Base-by-base conservation (phyloP, 2,329 filamentous ascomycete species). In the Sarocladium kiliense region DNA sequence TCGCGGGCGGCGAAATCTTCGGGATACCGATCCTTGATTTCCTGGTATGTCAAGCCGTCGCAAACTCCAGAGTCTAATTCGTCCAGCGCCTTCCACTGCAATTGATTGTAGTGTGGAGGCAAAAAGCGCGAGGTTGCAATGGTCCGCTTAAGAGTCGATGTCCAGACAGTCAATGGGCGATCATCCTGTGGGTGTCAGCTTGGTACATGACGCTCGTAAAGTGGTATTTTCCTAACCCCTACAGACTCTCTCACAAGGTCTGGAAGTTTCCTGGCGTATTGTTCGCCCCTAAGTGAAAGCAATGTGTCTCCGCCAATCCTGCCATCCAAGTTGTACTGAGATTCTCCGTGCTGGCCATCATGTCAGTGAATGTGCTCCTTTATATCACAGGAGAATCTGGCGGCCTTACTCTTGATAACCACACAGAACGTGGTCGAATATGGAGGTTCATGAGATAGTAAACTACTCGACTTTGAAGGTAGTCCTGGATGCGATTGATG, bases 391-490 rank as follows among this genome's bases (percentile, higher is more conserved):
- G 18, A 25, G 25, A 5, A 30, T 51, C 4, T 49, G 30, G 19
- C 27, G 37, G 56, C 14, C 86, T 72, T 77, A 93, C 89, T 60
- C 94, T 81, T 62, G 94, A 97, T 53, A 99, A 76, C 94, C 94
- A 99, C 61, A 99, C 96, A 3, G 91, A 96, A 56, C 94, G 85
- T 18, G 93, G 93, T 60, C 93, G 93, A 70, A 99, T 99, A 74
- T 99, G 94, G 37, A 99, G 79, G 69, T 97, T 99, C 86, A 97
- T 97, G 57, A 97, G 84, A 69, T 97, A 99, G 73, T 99, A 99
- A 45, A 99, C 93, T 44, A 99, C 87, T 56, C 94, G 87, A 70
- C 91, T 96, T 70, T 97, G 94, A 26, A 99, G 79, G 67, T 99
- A 99, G 72, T 99, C 94, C 68, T 91, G 87, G 66, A 99, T 96